Evolutionary conservation across 2,329 filamentous ascomycete genomes (phyloP).

Genomic region (Graphilbum sp.): DNA sequence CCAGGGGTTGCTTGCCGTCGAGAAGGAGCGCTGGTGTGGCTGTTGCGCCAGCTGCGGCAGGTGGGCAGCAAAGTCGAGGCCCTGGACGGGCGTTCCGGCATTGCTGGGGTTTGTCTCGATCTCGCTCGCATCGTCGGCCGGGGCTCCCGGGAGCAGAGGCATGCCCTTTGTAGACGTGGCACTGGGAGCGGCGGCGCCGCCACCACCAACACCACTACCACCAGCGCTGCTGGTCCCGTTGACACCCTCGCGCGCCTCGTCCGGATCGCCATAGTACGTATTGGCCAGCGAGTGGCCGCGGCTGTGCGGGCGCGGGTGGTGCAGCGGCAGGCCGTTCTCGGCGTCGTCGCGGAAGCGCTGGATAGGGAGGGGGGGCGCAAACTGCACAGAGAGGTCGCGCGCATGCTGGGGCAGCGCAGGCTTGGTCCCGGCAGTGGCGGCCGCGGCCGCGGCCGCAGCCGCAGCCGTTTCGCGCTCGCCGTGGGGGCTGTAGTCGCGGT

Average conservation of each 20-base stretch:
- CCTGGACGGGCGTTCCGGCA: slow-evolving; percentile 44
- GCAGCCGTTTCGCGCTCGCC: slow-evolving; percentile 19
- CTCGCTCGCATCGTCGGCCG: slow-evolving; percentile 41
- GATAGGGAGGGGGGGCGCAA: slow-evolving; percentile 20
- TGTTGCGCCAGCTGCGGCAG: slow-evolving; percentile 28
- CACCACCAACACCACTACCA: slow-evolving; percentile 13
- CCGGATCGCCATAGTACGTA: slow-evolving; percentile 42
- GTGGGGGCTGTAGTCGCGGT: slow-evolving; percentile 53
- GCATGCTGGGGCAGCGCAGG: slow-evolving; percentile 18
- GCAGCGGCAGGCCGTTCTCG: slow-evolving; percentile 40
- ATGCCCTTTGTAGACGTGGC: too few relatives aligned
- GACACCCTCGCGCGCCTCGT: slow-evolving; percentile 24
- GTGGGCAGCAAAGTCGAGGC: slow-evolving; percentile 28
- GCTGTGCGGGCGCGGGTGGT: slow-evolving; percentile 60
- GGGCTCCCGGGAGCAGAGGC: slow-evolving; percentile 12
- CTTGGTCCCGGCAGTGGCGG: background rate
- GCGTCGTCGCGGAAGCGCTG: slow-evolving; percentile 37
- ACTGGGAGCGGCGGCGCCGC: background rate
- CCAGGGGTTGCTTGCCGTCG: slow-evolving; percentile 47
- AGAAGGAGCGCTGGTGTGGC: slow-evolving; percentile 36
- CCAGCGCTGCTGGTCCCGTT: slow-evolving; percentile 21
- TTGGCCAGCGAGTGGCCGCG: slow-evolving; percentile 57
- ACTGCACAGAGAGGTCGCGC: slow-evolving; percentile 30
- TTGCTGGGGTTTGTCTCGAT: slow-evolving; percentile 62
- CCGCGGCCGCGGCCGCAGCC: background rate